Evolutionary conservation across 306 rosid genomes (phyloP).

Genomic region (Vigna radiata): DNA sequence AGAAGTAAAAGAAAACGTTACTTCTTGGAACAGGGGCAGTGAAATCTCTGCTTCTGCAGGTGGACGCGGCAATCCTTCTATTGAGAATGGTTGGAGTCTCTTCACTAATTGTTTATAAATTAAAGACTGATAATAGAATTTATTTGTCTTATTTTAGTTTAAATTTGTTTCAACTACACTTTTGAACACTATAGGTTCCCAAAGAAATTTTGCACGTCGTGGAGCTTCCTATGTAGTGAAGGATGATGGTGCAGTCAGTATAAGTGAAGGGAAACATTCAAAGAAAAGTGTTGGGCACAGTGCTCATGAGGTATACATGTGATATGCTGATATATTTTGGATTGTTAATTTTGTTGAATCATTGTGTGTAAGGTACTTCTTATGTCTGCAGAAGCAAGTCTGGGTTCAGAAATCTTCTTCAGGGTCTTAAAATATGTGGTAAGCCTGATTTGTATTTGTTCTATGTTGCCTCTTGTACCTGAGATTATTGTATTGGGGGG

Average conservation of each 20-base stretch:
- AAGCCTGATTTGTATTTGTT: constrained; percentile 42
- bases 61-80: constrained; percentile 59
- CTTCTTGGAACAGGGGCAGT: constrained; percentile 58
- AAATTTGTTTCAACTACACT: constrained; percentile 17
- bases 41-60: constrained; percentile 58
- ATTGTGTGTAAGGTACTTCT: constrained; percentile 24
- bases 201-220: constrained; percentile 69
- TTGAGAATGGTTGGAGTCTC: constrained; percentile 64
- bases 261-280: constrained; percentile 75
- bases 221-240: constrained; percentile 64
- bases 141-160: constrained; percentile 26
- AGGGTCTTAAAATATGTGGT: constrained; percentile 77
- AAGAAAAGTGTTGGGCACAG: constrained; percentile 73
- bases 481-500: constrained; percentile 25
- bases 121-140: neutral
- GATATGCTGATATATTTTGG: constrained; percentile 30
- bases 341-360: constrained; percentile 30
- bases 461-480: constrained; percentile 12
- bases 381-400: constrained; percentile 85
- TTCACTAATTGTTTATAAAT: constrained; percentile 23
- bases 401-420: constrained; percentile 98
- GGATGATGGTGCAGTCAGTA: constrained; percentile 69
- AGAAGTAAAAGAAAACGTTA: constrained; percentile 56
- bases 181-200: constrained; percentile 62
- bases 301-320: constrained; percentile 73